Evolutionary conservation across 805 yeast genomes (phyloP).

Genomic region (Pichia scutulata): DNA sequence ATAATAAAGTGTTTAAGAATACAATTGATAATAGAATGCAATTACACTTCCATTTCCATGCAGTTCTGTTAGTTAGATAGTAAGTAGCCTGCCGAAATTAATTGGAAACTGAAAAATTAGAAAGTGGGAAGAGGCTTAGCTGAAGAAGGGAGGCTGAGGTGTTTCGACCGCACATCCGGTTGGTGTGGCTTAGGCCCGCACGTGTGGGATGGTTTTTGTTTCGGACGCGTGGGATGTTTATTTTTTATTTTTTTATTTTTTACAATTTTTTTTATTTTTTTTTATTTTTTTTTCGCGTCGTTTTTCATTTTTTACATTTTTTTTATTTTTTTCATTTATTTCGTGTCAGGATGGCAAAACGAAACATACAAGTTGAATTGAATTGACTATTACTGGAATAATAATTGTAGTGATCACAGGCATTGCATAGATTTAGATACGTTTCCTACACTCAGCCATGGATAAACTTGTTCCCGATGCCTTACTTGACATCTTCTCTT

Average conservation of each 20-base stretch:
- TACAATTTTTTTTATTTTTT: no score
- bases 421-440: no score
- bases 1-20: no score
- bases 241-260: no score
- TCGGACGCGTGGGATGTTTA: background rate
- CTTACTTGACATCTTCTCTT: slow-evolving; percentile 18
- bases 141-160: background rate
- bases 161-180: background rate
- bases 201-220: background rate
- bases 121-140: background rate
- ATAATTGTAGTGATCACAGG: no score
- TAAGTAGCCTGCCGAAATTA: no score
- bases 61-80: no score
- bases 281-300: background rate
- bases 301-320: no score
- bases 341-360: background rate
- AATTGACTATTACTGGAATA: no score
- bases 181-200: background rate
- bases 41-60: background rate
- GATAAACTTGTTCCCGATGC: slow-evolving; percentile 19
- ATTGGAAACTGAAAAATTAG: no score
- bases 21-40: background rate
- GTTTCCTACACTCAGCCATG: slow-evolving; percentile 8
- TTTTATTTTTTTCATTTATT: background rate
- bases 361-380: no score